Base-by-base conservation (phyloP, 176 grass and related monocot species). In the Ensete glaucum region DNA sequence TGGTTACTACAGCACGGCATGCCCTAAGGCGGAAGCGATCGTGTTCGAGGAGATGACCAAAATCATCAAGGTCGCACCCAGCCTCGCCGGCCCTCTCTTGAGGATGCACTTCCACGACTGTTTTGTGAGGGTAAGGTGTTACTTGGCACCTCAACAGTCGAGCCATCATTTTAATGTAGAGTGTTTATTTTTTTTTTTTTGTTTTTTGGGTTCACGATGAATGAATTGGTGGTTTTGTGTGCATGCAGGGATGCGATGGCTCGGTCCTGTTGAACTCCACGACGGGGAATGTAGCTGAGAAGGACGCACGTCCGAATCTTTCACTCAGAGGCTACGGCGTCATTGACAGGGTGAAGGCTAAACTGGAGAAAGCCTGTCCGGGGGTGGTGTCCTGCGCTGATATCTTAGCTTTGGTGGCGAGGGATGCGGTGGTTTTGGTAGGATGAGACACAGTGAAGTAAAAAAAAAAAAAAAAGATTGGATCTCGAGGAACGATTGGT, bases 71-170 rank as follows among this genome's bases (percentile, higher is more conserved):
- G 11, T 19, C 1, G 87, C 87, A 3, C 78, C 81, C 52, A 92
- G 89, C 78, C 87, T 96, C 0, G 85, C 89, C 0, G 93, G 74
- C 24, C 89, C 87, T 1, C 85, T 96, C 53, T 81, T 96, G 62
- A 76, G 89, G 79, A 77, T 96, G 87, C 85, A 89, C 77, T 92
- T 96, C 78, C 93, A 96, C 17, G 93, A 92, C 73, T 96, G 93
- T 55, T 96, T 96, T 75, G 93, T 96, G 43, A 90, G 89, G 76
- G 93, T 96, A 79, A 79, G 70, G 78, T 1, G 78, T 1, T 52
- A 0, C 11, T n/a, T 5, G 8, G 57, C 57, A 0, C n/a, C 13
- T 19, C 8, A 17, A 19, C 3, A n/a, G 14, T 17, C 2, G n/a
- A 17, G 1, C 1, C 22, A 11, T 74, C 13, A 27, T 8, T 67